Conservation (phyloP, 495 filamentous ascomycete genomes). For the Penicillium arizonense region DNA sequence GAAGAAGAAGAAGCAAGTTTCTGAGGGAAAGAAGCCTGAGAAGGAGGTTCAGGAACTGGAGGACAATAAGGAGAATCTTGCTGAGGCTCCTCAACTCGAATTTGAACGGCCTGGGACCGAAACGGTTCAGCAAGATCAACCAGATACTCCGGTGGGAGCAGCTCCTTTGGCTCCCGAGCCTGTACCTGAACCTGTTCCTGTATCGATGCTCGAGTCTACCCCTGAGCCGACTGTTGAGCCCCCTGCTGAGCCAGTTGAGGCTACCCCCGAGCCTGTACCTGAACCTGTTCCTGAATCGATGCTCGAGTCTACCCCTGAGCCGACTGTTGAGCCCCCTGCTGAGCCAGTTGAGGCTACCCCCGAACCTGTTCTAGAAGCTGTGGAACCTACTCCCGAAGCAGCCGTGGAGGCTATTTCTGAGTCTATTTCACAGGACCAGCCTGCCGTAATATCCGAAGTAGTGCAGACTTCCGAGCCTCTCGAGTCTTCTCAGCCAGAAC, state of each 20-base stretch:
- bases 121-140: neutral
- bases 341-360: neutral
- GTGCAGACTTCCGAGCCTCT: conserved; percentile 1
- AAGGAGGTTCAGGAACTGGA: conserved; percentile 4
- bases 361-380: neutral
- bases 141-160: neutral
- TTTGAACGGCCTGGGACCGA: conserved; percentile 3
- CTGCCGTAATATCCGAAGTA: neutral
- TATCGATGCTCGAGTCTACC: neutral
- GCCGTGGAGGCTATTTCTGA: neutral
- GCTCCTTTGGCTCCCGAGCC: conserved; percentile 5
- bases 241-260: neutral
- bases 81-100: conserved; percentile 8
- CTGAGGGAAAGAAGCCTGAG: conserved; percentile 12
- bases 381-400: too few relatives aligned
- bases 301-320: neutral
- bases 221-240: neutral
- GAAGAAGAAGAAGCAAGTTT: conserved; percentile 28
- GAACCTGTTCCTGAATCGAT: neutral
- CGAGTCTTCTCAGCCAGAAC: conserved; percentile 17
- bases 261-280: neutral
- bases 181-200: conserved; percentile 1
- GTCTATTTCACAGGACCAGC: too few relatives aligned
- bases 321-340: too few relatives aligned
- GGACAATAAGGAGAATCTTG: conserved; percentile 36